Conservation (phyloP, 2,329 filamentous ascomycete species). For the Fusarium sp. region DNA sequence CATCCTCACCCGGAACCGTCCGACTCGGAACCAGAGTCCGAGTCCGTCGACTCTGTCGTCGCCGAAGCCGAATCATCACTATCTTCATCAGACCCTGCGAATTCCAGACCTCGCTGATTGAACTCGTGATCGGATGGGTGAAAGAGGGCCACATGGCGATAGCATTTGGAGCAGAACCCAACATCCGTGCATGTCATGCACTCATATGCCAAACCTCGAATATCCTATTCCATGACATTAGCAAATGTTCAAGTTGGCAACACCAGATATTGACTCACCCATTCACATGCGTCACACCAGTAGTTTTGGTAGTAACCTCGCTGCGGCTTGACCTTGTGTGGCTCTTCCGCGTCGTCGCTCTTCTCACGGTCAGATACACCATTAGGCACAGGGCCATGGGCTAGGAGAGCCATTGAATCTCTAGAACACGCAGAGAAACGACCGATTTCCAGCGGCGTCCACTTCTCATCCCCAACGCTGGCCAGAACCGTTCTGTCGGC, state of each 20-base stretch:
- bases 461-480: neutral
- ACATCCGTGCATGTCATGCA: neutral
- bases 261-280: neutral
- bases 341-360: neutral
- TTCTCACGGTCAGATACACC: neutral
- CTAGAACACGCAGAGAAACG: neutral
- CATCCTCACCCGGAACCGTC: neutral
- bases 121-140: neutral
- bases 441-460: neutral
- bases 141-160: neutral
- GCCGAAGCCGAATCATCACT: neutral
- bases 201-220: neutral
- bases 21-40: neutral
- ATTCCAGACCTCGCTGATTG: neutral
- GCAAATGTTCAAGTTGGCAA: neutral
- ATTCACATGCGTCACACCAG: neutral
- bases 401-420: neutral
- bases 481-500: neutral
- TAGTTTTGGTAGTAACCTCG: neutral
- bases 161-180: neutral
- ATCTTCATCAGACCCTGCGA: neutral
- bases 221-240: neutral
- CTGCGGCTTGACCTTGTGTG: constrained; percentile 8
- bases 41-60: neutral
- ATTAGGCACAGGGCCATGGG: constrained; percentile 6